Evolutionary conservation across 768 basidiomycete genomes (phyloP).

Genomic region (Boletellus ananiceps): DNA sequence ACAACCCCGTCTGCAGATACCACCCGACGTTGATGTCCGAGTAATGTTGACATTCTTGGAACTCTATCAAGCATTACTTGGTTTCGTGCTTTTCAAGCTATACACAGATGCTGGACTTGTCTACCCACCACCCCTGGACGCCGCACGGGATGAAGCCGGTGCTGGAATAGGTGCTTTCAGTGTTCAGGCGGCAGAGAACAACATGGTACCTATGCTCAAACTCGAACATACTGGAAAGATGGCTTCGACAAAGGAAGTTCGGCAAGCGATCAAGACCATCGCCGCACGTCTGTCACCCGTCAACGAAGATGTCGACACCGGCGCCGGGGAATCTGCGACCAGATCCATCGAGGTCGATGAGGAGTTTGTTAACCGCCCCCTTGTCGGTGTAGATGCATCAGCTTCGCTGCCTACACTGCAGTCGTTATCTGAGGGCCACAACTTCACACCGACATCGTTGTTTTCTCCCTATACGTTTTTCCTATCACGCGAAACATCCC

Average conservation of each 20-base stretch:
- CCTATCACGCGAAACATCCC: conserved; percentile 88
- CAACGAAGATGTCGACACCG: conserved; percentile 38
- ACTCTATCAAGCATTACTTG: conserved; percentile 93
- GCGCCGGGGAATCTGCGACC: conserved; percentile 27
- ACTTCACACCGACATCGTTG: conserved; percentile 53
- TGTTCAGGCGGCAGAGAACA: conserved; percentile 49
- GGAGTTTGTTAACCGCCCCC: conserved; percentile 63
- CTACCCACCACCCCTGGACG: conserved; percentile 92
- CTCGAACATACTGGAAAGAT: conserved; percentile 24
- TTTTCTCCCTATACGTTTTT: conserved; percentile 89
- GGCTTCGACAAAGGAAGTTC: conserved; percentile 54
- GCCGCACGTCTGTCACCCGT: conserved; percentile 14
- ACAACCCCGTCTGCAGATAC: conserved; percentile 53
- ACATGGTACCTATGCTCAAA: conserved; percentile 16
- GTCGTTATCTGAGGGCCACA: conserved; percentile 56
- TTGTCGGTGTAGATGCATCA: conserved; percentile 44
- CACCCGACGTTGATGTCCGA: conserved; percentile 92
- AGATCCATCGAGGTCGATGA: conserved; percentile 43
- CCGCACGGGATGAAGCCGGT: conserved; percentile 72
- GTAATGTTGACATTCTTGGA: conserved; percentile 98
- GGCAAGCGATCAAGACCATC: conserved; percentile 47
- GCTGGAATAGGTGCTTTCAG: conserved; percentile 88
- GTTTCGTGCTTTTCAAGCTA: conserved; percentile 96
- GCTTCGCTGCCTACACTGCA: conserved; percentile 64
- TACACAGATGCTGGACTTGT: conserved; percentile 90